These are phyloP conservation scores for Berberis vulgaris DNA, from an alignment of 164 flowering plant genomes.

Conservation along the genomic window DNA sequence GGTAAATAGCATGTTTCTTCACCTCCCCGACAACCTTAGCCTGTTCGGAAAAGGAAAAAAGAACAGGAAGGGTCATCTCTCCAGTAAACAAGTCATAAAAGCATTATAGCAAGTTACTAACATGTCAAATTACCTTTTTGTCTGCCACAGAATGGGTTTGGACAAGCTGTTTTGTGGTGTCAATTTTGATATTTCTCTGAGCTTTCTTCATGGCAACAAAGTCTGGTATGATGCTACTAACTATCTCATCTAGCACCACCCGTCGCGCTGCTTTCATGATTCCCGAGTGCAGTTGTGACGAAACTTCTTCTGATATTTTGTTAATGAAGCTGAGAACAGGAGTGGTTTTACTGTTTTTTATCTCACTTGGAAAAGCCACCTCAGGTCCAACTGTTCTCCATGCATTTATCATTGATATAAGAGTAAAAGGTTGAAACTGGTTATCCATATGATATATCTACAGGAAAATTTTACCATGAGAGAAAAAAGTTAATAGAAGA, in stretches of 20 bases:
- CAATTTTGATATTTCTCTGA: constrained; percentile 31
- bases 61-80: neutral
- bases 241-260: constrained; percentile 73
- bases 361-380: constrained; percentile 8
- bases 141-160: constrained; percentile 17
- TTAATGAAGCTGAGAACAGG: constrained; percentile 26
- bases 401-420: constrained; percentile 36
- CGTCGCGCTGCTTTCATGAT: constrained; percentile 79
- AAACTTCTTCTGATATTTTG: constrained; percentile 59
- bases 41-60: neutral
- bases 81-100: too few relatives aligned
- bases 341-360: constrained; percentile 16
- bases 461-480: constrained; percentile 7
- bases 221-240: constrained; percentile 52
- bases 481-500: too few relatives aligned
- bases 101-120: too few relatives aligned
- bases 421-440: constrained; percentile 39
- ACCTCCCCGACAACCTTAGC: neutral
- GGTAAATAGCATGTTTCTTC: neutral
- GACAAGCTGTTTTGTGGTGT: constrained; percentile 20
- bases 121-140: constrained; percentile 13
- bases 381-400: constrained; percentile 30
- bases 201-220: constrained; percentile 42
- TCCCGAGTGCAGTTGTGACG: constrained; percentile 65
- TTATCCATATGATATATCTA: constrained; percentile 58